A percentile compares a stretch with the other conserved stretches of the same genome.
Evolutionary conservation across 2,329 filamentous ascomycete species (phyloP).

Genomic region (Karstenula rhodostoma): DNA sequence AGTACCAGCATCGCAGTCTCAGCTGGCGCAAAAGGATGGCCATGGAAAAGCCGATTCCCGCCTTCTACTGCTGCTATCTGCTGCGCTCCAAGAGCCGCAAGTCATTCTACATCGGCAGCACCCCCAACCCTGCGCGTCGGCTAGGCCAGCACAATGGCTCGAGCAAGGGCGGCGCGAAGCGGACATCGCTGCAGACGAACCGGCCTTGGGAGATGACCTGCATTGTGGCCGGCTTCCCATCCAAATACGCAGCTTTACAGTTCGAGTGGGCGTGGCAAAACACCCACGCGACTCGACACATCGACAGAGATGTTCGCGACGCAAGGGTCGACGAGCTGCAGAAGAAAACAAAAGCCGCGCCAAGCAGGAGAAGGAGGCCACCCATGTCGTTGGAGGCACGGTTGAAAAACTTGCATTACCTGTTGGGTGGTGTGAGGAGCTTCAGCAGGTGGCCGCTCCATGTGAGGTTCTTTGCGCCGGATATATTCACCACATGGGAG

Average conservation of each 20-base stretch:
- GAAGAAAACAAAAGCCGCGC: conserved; percentile 38
- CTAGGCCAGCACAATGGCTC: conserved; percentile 92
- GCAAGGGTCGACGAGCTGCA: conserved; percentile 46
- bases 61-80: conserved; percentile 93
- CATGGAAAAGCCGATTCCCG: conserved; percentile 67
- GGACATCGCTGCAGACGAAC: conserved; percentile 72
- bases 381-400: conserved; percentile 71
- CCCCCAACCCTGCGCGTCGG: conserved; percentile 84
- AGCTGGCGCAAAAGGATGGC: conserved; percentile 15
- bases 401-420: conserved; percentile 80
- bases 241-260: conserved; percentile 84
- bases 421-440: conserved; percentile 78
- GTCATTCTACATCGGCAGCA: conserved; percentile 88
- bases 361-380: conserved; percentile 55
- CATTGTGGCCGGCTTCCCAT: conserved; percentile 88
- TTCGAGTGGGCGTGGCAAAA: conserved; percentile 99
- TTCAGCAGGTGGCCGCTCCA: conserved; percentile 85
- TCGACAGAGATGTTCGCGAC: conserved; percentile 58
- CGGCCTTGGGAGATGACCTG: conserved; percentile 84
- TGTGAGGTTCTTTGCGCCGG: conserved; percentile 77
- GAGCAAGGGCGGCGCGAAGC: conserved; percentile 78
- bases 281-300: conserved; percentile 80
- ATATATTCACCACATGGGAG: conserved; percentile 76
- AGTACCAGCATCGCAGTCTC: neutral
- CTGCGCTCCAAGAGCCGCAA: conserved; percentile 80